Conservation (phyloP, 2,329 filamentous ascomycete genomes). For the Exophiala alcalophila region DNA sequence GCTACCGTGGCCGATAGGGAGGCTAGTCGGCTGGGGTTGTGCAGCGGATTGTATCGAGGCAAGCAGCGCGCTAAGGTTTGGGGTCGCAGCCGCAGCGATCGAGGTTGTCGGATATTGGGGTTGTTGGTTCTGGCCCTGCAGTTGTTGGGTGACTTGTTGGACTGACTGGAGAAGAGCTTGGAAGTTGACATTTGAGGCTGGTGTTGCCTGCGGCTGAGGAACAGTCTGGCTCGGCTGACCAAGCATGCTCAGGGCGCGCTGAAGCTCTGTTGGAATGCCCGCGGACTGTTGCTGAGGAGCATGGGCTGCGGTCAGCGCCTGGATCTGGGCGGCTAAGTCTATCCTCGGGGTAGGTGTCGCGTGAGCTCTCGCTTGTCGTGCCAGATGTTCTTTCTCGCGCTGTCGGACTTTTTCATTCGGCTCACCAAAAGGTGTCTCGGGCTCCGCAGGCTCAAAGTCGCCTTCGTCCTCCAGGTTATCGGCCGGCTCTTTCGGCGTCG, state of each 20-base stretch:
- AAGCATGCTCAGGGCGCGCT: constrained; percentile 38
- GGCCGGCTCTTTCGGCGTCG: constrained; percentile 48
- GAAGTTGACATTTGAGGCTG: constrained; percentile 20
- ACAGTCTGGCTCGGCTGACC: constrained; percentile 33
- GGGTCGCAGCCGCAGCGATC: constrained; percentile 3
- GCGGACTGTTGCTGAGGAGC: constrained; percentile 31
- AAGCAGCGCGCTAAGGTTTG: constrained; percentile 20
- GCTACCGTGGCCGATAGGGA: constrained; percentile 16
- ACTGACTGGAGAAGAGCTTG: constrained; percentile 22
- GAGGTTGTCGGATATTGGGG: constrained; percentile 29
- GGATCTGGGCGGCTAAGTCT: constrained; percentile 33
- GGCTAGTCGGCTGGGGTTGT: constrained; percentile 3
- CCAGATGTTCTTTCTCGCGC: constrained; percentile 40
- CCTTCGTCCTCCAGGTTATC: constrained; percentile 35
- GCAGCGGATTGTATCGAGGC: constrained; percentile 20
- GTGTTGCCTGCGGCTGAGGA: constrained; percentile 21
- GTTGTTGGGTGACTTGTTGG: constrained; percentile 34
- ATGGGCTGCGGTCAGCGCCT: constrained; percentile 32
- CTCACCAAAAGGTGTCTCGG: constrained; percentile 43
- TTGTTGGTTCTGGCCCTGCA: constrained; percentile 23
- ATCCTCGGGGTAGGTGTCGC: constrained; percentile 5
- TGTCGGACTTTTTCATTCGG: constrained; percentile 40
- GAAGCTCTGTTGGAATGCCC: constrained; percentile 20
- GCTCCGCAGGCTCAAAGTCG: constrained; percentile 38
- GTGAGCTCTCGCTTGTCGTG: constrained; percentile 36